phyloP scores from a whole-genome alignment of 2,329 filamentous ascomycete species.

The Fusarium napiforme region DNA sequence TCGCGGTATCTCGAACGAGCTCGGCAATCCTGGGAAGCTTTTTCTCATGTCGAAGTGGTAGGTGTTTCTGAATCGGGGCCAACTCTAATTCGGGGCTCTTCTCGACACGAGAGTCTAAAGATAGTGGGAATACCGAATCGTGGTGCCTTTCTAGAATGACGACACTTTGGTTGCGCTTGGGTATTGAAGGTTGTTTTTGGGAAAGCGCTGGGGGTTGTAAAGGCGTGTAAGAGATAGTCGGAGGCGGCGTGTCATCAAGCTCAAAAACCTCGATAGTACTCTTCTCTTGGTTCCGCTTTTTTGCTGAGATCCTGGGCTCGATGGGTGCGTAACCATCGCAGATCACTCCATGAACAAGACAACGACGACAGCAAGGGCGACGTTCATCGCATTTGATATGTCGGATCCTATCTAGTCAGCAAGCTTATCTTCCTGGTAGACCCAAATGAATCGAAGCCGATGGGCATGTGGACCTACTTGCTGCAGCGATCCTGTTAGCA shows the following conservation, averaged over 20 bases:
- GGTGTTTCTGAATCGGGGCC: background rate
- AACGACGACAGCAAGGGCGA: background rate
- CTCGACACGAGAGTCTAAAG: background rate
- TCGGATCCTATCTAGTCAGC: background rate
- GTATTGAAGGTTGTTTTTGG: background rate
- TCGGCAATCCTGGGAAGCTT: background rate
- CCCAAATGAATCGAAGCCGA: background rate
- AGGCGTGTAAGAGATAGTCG: background rate
- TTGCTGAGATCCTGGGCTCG: background rate
- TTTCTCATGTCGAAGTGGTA: background rate
- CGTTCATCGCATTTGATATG: background rate
- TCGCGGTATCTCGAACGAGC: background rate
- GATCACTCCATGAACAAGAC: background rate
- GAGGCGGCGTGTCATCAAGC: background rate
- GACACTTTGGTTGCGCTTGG: background rate
- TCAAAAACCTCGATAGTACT: background rate
- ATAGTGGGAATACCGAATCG: accelerated
- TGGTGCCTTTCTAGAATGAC: background rate
- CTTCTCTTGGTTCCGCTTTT: background rate
- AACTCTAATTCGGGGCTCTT: background rate
- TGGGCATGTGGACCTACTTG: background rate
- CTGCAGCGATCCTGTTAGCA: background rate
- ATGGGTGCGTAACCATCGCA: background rate
- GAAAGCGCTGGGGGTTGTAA: too few relatives aligned
- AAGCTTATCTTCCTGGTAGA: background rate